phyloP scores from a whole-genome alignment of 768 basidiomycete genomes.

The Pisolithus orientalis region DNA sequence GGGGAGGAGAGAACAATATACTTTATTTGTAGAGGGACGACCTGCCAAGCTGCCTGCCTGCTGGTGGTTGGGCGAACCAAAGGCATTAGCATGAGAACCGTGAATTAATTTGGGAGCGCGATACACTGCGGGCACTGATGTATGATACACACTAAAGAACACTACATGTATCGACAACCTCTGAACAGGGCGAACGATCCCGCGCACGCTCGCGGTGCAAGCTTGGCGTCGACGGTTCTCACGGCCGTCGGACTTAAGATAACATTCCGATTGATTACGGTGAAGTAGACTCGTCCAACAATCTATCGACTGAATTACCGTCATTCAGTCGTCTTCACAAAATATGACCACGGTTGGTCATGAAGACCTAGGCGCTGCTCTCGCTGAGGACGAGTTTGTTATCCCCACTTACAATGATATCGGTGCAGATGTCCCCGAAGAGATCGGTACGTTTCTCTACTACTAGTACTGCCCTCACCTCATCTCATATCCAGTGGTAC shows the following conservation, averaged over 20 bases:
- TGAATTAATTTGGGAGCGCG: too few relatives aligned
- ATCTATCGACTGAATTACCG: not conserved
- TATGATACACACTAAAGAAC: too few relatives aligned
- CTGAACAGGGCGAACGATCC: too few relatives aligned
- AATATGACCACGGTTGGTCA: slow-evolving; percentile 10
- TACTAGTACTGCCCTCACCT: slow-evolving; percentile 1
- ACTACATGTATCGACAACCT: too few relatives aligned
- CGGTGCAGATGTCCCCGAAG: slow-evolving; percentile 32
- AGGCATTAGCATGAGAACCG: too few relatives aligned
- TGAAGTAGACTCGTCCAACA: too few relatives aligned
- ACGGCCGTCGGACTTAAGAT: too few relatives aligned
- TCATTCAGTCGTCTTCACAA: not conserved
- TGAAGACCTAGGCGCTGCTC: slow-evolving; percentile 17
- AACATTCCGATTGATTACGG: too few relatives aligned
- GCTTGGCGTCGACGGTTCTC: too few relatives aligned
- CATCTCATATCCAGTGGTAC: slow-evolving; percentile 5
- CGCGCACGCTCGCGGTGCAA: too few relatives aligned
- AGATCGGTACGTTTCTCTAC: slow-evolving; percentile 32
- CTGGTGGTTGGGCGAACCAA: not conserved
- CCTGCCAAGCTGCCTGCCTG: not conserved
- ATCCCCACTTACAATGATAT: slow-evolving; percentile 50
- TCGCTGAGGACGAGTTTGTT: slow-evolving; percentile 49
- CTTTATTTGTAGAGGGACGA: not conserved
- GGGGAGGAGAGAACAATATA: not conserved
- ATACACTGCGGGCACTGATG: too few relatives aligned